Conservation (phyloP, 192 early-diverging fungal genomes). For the Entophlyctis luteolus region DNA sequence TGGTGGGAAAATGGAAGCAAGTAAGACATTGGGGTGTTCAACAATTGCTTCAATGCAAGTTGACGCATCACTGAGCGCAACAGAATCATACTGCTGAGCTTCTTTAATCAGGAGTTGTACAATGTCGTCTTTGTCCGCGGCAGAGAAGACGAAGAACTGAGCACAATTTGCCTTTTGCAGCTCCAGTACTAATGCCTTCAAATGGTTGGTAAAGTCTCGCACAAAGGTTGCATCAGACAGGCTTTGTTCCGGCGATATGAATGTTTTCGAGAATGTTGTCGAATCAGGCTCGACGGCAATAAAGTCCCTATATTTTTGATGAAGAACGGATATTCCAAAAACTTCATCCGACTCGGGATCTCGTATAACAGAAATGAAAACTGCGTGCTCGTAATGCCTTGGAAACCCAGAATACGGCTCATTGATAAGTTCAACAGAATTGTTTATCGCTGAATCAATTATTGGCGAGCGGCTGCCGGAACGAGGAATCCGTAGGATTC, state of each 20-base stretch:
- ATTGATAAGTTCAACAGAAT: neutral
- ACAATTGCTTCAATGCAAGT: conserved; percentile 30
- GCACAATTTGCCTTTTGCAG: conserved; percentile 3
- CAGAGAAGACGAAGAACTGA: conserved; percentile 35
- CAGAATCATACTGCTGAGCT: neutral
- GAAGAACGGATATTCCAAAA: conserved; percentile 26
- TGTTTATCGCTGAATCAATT: conserved; percentile 1
- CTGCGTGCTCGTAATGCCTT: conserved; percentile 16
- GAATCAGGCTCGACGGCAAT: neutral
- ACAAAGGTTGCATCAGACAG: too few relatives aligned
- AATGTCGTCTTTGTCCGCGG: conserved; percentile 16
- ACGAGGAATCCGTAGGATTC: neutral
- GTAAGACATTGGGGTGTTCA: conserved; percentile 25
- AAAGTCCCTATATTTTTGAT: too few relatives aligned
- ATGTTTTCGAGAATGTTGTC: neutral
- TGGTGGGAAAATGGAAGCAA: conserved; percentile 28
- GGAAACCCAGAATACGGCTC: conserved; percentile 27
- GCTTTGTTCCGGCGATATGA: neutral
- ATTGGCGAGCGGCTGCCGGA: neutral
- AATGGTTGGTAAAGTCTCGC: neutral
- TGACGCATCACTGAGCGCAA: neutral
- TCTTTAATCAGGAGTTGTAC: conserved; percentile 16
- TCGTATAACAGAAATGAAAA: conserved; percentile 26
- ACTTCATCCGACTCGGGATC: conserved; percentile 34
- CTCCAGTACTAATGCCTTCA: conserved; percentile 16